Conservation (phyloP, 2,329 filamentous ascomycete genomes). For the Byssothecium circinans region DNA sequence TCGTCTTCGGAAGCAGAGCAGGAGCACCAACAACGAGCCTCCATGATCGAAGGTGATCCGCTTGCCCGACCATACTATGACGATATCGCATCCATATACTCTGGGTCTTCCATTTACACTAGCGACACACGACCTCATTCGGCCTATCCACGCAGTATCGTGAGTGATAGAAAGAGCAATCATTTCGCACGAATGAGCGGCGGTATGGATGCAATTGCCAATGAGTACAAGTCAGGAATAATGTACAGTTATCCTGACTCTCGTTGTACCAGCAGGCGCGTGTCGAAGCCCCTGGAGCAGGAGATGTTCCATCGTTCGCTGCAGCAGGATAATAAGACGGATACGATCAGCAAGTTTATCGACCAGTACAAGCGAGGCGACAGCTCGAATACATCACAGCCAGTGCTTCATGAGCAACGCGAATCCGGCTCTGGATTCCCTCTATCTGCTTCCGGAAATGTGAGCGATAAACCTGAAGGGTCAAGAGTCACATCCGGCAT, state of each 20-base stretch:
- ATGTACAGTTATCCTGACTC: conserved; percentile 17
- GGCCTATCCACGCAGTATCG: conserved; percentile 21
- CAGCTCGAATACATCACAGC: conserved; percentile 6
- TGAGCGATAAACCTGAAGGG: conserved; percentile 3
- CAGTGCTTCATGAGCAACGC: conserved; percentile 1
- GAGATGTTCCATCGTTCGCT: conserved; percentile 16
- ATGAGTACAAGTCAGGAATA: conserved; percentile 18
- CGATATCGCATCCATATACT: conserved; percentile 31
- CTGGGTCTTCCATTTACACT: conserved; percentile 37
- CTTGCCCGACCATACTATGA: conserved; percentile 31
- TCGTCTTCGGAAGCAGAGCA: no score
- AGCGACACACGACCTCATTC: conserved; percentile 23
- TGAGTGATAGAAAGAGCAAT: conserved; percentile 25
- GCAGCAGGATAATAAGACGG: conserved; percentile 24
- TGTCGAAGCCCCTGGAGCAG: conserved; percentile 16
- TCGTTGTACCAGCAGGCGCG: conserved; percentile 10
- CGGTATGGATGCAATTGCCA: conserved; percentile 13
- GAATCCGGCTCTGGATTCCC: not conserved
- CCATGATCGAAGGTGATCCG: conserved; percentile 13
- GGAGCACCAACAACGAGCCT: no score
- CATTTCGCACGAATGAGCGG: conserved; percentile 21
- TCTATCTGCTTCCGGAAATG: not conserved
- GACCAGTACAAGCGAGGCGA: conserved; percentile 28
- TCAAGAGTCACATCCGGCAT: conserved; percentile 14
- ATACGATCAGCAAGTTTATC: conserved; percentile 39